Evolutionary conservation across 1,139 yeast species (phyloP), one percentile per base, ranked within the genome.

Genomic region (Lodderomyces theae): DNA sequence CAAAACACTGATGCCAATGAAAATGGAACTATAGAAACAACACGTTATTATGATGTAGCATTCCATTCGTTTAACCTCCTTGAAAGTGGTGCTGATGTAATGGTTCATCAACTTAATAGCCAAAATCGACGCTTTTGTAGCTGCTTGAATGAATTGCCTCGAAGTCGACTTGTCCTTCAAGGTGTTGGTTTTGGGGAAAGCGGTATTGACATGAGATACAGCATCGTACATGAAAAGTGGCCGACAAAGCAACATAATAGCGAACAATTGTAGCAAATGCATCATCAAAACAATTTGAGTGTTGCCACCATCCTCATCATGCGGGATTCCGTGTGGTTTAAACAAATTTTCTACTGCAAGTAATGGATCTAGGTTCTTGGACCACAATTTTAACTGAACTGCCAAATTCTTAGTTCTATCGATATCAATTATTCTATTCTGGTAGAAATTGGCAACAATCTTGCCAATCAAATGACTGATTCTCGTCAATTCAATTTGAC

Each of bases 141-240:
- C 53, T 3, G 54, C 51, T 33, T 46, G 50, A 22, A 47, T 49
- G 36, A 52, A 48, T 29, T 52, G 51, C 30, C 40, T 40, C 3
- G 40, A 36, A 21, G 44, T 42, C 23, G 42, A 39, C 12, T 35
- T 37, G 34, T 48, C 46, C 17, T 40, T 35, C 7, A 47, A 23
- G 9, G 40, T 26, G 2, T 34, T 13, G 6, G 42, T 29, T 16
- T 40, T 22, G 18, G 31, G 31, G 22, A 41, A 32, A 11, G 38
- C 40, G 3, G 44, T 28, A 28, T 46, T 47, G 7, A 48, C 33
- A 1, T 37, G 35, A 12, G 42, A 22, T 3, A 49, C 49, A 2
- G 53, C 51, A n/a, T 42, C 49, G 38, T 37, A 67, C 52, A 71
- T 64, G 51, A 71, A 69, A 45, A 74, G 72, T 9, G 80, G 79